Evolutionary conservation across 768 basidiomycete genomes (phyloP), one percentile per base, ranked within the genome.

Genomic region (Lentinula guzmanii): DNA sequence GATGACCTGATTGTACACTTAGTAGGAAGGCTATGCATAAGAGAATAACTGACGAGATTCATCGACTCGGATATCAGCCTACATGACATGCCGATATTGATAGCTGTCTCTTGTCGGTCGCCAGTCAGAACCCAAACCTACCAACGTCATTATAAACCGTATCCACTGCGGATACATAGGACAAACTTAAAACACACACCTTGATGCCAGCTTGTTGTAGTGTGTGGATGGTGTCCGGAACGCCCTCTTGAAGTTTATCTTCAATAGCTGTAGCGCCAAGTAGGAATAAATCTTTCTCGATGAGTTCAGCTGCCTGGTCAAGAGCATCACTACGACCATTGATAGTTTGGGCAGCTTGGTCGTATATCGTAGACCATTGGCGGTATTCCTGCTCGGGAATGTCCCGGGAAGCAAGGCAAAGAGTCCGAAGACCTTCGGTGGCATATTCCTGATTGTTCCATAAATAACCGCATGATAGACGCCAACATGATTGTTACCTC

Each of bases 21-120:
- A 46, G 37, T 57, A 5, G 60, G 53, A 45, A 37, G 34, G 51
- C 18, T n/a, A 39, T 48, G 10, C 10, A 13, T 33, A 28, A 28
- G 28, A 37, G 64, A 13, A 21, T 33, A n/a, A 71, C 83, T 31
- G 65, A 95, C 96, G 78, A 99, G 67, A 71, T 98, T 98, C 97
- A 98, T 99, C 8, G 93, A 95, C 75, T 99, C 97, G 5, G 94
- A 93, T 55, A 99, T 98, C 68, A 99, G 74, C 64, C 94, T 84
- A 77, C 97, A 98, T 1, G 95, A 96, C 83, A 98, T 88, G 57
- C 97, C 97, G 65, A 99, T 98, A 69, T 99, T 99, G 74, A 99
- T 98, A 15, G 97, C 97, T 1, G 97, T 99, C 74, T 99, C 97
- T 76, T 99, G 97, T 65, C 97, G 80, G 72, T 99, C 97, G 1